Percentiles rank a stretch among this genome's conserved stretches.
Evolutionary conservation across 768 basidiomycete species (phyloP).

Genomic region (Leccinum uliginosum): DNA sequence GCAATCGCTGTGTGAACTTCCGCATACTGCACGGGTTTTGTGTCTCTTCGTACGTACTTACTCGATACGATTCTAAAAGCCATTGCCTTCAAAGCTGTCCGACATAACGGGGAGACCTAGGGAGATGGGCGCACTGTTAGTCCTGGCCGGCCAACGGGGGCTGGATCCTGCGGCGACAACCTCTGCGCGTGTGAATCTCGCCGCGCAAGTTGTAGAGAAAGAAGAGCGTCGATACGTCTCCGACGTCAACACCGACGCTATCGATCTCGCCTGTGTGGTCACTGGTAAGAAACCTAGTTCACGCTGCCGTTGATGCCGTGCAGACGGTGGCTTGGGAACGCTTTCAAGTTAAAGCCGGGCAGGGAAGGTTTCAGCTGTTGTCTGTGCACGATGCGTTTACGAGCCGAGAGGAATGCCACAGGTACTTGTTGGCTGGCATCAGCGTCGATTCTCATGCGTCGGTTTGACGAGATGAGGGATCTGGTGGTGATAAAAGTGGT

Average conservation of each 20-base stretch:
- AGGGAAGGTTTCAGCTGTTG: slow-evolving; percentile 48
- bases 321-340: slow-evolving; percentile 80
- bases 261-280: slow-evolving; percentile 42
- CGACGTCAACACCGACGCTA: slow-evolving; percentile 8
- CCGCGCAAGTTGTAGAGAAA: slow-evolving; percentile 34
- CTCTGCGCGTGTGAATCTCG: slow-evolving; percentile 43
- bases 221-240: slow-evolving; percentile 14
- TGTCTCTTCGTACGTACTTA: too few relatives aligned
- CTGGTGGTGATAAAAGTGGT: slow-evolving; percentile 58
- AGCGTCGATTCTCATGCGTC: slow-evolving; percentile 78
- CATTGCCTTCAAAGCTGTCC: too few relatives aligned
- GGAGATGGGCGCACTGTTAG: too few relatives aligned
- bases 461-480: slow-evolving; percentile 62
- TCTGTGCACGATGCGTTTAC: slow-evolving; percentile 57
- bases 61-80: too few relatives aligned
- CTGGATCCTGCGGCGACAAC: slow-evolving; percentile 6
- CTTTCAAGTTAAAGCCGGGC: slow-evolving; percentile 81
- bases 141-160: too few relatives aligned
- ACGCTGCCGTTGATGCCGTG: slow-evolving; percentile 42
- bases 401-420: slow-evolving; percentile 72
- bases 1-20: too few relatives aligned
- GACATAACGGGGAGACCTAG: too few relatives aligned
- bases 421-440: slow-evolving; percentile 64
- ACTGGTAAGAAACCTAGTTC: slow-evolving; percentile 41
- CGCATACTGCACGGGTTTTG: too few relatives aligned